A percentile compares a stretch with the other conserved stretches of the same genome.
Conservation (phyloP, 148 eudicot species). For the Nepenthes mirabilis region DNA sequence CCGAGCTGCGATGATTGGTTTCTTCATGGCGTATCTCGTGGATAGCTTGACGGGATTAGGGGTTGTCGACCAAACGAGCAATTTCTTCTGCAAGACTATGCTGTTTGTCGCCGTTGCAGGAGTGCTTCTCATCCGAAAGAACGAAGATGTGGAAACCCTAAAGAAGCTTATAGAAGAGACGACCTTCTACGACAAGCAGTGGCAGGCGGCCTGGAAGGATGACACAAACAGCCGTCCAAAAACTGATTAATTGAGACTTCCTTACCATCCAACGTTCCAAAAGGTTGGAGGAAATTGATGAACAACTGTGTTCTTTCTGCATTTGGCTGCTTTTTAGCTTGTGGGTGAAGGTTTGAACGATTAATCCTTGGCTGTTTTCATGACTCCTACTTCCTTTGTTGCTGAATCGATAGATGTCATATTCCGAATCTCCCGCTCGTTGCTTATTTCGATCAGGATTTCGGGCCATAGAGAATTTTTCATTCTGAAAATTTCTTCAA, state of each 20-base stretch:
- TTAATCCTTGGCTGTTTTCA: too few species aligned
- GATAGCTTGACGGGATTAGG: slow-evolving; percentile 97
- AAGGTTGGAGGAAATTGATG: too few species aligned
- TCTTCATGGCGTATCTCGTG: slow-evolving; percentile 97
- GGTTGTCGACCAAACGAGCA: slow-evolving; percentile 90
- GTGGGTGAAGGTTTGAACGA: too few species aligned
- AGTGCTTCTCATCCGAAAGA: slow-evolving; percentile 73
- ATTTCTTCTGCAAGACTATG: slow-evolving; percentile 95
- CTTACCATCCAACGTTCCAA: background rate
- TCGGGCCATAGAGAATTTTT: too few species aligned
- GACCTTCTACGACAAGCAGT: slow-evolving; percentile 94
- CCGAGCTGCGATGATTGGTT: slow-evolving; percentile 97
- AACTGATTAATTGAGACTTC: slow-evolving; percentile 13
- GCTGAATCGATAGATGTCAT: too few species aligned
- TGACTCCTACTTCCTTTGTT: too few species aligned
- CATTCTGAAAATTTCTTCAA: too few species aligned
- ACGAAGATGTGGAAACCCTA: slow-evolving; percentile 72
- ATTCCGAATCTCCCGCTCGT: too few species aligned
- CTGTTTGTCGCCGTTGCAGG: slow-evolving; percentile 78
- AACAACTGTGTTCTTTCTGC: too few species aligned
- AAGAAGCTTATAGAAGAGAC: slow-evolving; percentile 83
- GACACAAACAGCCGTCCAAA: slow-evolving; percentile 20
- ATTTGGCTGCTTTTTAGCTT: too few species aligned
- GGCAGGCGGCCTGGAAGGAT: slow-evolving; percentile 99
- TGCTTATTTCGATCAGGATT: too few species aligned